Evolutionary conservation across 2,329 filamentous ascomycete species (phyloP), one percentile per base, ranked within the genome.

Genomic region (Aspergillus ochraceus): DNA sequence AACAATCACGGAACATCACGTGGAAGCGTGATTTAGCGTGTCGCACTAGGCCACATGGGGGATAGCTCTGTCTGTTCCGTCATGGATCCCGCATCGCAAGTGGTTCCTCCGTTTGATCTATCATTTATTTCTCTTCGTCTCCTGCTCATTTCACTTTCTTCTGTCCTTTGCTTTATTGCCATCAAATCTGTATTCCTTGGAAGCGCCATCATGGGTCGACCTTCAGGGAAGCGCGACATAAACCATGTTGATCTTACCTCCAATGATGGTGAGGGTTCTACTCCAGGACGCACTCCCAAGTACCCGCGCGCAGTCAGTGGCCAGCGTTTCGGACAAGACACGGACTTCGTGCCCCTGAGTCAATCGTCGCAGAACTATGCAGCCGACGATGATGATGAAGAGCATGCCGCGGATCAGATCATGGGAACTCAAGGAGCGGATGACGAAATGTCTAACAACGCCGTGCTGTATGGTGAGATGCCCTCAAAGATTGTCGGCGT

Each of bases 401-500:
- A 66, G n/a, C 65, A 67, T 39, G 76, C 76, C 22, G 60, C 67
- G 4, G 67, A 71, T 46, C 29, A 76, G 22, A 57, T 77, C 14
- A 70, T 72, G 46, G 66, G 66, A 12, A 74, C 64, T 45, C 74
- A 77, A 57, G 72, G 68, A 22, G 57, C 57, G 8, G 74, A 78
- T 61, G 76, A 79, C 53, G 62, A 71, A n/a, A 68, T 71, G 2
- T 66, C 73, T 54, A 67, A 68, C 4, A 71, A 63, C 24, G 76
- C 68, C 51, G 68, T 76, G 47, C 72, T 76, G 20, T 80, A 80
- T 60, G 77, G 79, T 3, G 67, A 68, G 42, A 59, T 84, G 19
- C 68, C 79, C 19, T 80, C 79, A 19, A 87, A 86, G 57, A 85
- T 88, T 53, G 86, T 88, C 2, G 86, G 86, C 2, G 75, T 83